phyloP scores from a whole-genome alignment of 148 eudicot genomes.

The Spergularia bocconei region DNA sequence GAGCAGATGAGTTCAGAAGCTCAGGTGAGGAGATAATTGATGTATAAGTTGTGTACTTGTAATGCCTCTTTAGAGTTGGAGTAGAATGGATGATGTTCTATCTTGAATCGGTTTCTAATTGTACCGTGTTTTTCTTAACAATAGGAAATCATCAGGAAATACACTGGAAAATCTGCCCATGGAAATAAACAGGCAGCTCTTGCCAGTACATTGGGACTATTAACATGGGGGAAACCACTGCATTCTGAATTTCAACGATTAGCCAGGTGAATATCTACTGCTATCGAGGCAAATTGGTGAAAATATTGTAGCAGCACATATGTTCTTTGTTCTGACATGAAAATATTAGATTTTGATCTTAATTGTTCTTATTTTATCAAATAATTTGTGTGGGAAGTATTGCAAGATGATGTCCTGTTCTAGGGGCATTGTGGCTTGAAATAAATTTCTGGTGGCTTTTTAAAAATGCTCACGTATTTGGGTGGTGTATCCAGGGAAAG shows the following conservation, averaged over 20 bases:
- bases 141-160: conserved; percentile 81
- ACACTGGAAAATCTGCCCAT: conserved; percentile 54
- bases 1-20: conserved; percentile 83
- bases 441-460: neutral
- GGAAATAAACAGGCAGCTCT: conserved; percentile 73
- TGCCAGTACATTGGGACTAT: conserved; percentile 74
- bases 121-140: neutral
- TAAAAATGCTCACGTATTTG: conserved; percentile 1
- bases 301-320: too few species aligned
- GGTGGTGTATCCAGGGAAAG: conserved; percentile 65
- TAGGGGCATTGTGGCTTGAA: neutral
- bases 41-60: neutral
- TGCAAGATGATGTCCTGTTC: neutral
- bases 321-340: neutral
- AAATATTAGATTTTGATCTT: neutral
- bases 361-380: neutral
- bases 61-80: neutral
- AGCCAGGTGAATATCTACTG: conserved; percentile 50
- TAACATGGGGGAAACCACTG: conserved; percentile 84
- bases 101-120: neutral
- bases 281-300: too few species aligned
- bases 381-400: neutral
- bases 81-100: neutral
- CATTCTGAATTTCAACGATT: conserved; percentile 67
- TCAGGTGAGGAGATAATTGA: conserved; percentile 46